Evolutionary conservation across 2,329 filamentous ascomycete genomes (phyloP).

Genomic region (Colletotrichum cereale): DNA sequence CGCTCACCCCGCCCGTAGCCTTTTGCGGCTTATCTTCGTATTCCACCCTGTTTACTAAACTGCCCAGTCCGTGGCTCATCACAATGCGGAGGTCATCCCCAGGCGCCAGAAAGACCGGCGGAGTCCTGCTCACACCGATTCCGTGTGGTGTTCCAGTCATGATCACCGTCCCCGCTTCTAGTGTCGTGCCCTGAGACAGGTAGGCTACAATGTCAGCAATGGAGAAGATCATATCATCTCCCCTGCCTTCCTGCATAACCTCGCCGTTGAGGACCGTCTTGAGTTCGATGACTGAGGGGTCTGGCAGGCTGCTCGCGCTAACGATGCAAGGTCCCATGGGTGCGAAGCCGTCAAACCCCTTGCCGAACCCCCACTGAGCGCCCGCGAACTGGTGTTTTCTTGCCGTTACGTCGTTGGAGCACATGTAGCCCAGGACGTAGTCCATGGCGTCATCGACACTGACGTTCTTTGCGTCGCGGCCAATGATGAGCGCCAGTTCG

Average conservation of each 20-base stretch:
- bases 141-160: slow-evolving; percentile 47
- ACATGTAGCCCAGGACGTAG: slow-evolving; percentile 68
- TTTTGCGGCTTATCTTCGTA: slow-evolving; percentile 18
- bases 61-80: slow-evolving; percentile 43
- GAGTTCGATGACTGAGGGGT: slow-evolving; percentile 35
- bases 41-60: slow-evolving; percentile 42
- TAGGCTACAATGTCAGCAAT: slow-evolving; percentile 47
- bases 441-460: slow-evolving; percentile 59
- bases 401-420: slow-evolving; percentile 67
- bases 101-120: slow-evolving; percentile 40
- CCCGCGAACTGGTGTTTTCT: slow-evolving; percentile 63
- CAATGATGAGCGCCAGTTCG: slow-evolving; percentile 63
- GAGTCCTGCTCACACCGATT: slow-evolving; percentile 41
- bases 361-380: slow-evolving; percentile 64
- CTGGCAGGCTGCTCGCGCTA: slow-evolving; percentile 20
- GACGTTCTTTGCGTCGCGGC: slow-evolving; percentile 60
- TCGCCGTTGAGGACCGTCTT: slow-evolving; percentile 44
- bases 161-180: slow-evolving; percentile 46
- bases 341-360: slow-evolving; percentile 63
- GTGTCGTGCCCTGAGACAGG: slow-evolving; percentile 44
- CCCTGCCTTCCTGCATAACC: slow-evolving; percentile 42
- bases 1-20: neutral
- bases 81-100: slow-evolving; percentile 39
- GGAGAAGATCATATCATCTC: slow-evolving; percentile 46
- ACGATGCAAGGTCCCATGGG: slow-evolving; percentile 54